phyloP scores from a whole-genome alignment of 2,329 filamentous ascomycete species.

The Fusarium drepaniforme region DNA sequence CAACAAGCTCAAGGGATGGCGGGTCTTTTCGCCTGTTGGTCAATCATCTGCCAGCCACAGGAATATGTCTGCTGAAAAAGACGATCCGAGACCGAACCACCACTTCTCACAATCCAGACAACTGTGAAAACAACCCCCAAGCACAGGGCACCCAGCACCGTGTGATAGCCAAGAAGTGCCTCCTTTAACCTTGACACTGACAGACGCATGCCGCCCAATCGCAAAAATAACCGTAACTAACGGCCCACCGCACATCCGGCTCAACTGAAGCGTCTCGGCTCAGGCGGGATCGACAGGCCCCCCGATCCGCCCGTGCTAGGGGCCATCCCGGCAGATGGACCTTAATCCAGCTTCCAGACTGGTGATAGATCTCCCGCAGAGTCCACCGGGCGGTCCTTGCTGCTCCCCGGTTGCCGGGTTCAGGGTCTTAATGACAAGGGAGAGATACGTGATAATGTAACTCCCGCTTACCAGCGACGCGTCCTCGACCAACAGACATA shows the following conservation, averaged over 20 bases:
- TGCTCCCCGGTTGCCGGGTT: background rate
- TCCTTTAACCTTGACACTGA: background rate
- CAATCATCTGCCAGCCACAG: slow-evolving; percentile 1
- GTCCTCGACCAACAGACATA: background rate
- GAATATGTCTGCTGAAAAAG: background rate
- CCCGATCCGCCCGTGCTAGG: background rate
- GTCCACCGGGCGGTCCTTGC: background rate
- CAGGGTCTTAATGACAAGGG: background rate
- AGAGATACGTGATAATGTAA: background rate
- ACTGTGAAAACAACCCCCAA: background rate
- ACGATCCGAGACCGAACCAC: background rate
- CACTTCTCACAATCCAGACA: background rate
- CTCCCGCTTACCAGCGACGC: background rate
- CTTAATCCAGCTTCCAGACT: slow-evolving; percentile 1
- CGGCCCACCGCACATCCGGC: background rate
- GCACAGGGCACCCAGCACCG: background rate
- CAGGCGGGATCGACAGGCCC: background rate
- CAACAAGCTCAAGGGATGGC: background rate
- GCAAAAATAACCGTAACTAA: background rate
- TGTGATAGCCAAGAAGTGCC: background rate
- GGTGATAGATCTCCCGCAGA: background rate
- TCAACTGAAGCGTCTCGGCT: background rate
- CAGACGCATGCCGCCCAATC: background rate
- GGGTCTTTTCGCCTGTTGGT: background rate
- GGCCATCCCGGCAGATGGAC: background rate